Evolutionary conservation across 2,329 filamentous ascomycete genomes (phyloP).

Genomic region (Coniochaeta sp.): DNA sequence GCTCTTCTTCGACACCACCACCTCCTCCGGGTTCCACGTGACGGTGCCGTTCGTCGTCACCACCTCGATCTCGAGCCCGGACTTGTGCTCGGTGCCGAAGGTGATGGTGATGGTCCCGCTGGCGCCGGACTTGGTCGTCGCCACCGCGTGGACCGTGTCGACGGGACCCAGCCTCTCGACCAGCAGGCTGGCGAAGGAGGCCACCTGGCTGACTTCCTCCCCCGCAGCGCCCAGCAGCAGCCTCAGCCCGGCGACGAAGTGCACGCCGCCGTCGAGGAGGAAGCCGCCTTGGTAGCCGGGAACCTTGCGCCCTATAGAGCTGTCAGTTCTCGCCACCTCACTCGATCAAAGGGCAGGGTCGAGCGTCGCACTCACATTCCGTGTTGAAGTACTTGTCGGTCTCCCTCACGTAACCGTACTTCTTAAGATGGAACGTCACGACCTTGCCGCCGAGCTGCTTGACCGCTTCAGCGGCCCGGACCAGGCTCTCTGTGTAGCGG

Average conservation of each 20-base stretch:
- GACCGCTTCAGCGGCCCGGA: constrained; percentile 14
- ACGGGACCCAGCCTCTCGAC: constrained; percentile 52
- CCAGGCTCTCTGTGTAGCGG: constrained; percentile 42
- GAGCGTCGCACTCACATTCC: constrained; percentile 22
- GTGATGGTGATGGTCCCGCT: constrained; percentile 13
- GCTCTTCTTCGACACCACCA: constrained; percentile 6
- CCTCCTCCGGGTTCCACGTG: constrained; percentile 7
- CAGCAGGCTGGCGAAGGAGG: constrained; percentile 46
- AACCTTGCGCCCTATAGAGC: constrained; percentile 49
- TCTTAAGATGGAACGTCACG: constrained; percentile 29
- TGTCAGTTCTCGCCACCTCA: neutral
- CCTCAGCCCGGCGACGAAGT: constrained; percentile 56
- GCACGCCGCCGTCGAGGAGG: constrained; percentile 67
- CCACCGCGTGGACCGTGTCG: constrained; percentile 54
- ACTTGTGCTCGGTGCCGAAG: constrained; percentile 16
- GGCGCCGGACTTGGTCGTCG: constrained; percentile 10
- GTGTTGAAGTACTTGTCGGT: constrained; percentile 43
- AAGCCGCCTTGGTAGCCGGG: constrained; percentile 71
- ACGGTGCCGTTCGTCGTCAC: constrained; percentile 15
- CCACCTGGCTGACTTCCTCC: constrained; percentile 35
- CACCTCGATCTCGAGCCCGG: constrained; percentile 9
- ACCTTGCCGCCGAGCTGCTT: constrained; percentile 19
- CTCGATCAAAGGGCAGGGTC: constrained; percentile 26
- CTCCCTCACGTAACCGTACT: constrained; percentile 33
- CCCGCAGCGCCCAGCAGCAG: constrained; percentile 42